These are phyloP conservation scores for Eucalyptus regnans DNA, from an alignment of 345 rosid species.

Conservation along the genomic window DNA sequence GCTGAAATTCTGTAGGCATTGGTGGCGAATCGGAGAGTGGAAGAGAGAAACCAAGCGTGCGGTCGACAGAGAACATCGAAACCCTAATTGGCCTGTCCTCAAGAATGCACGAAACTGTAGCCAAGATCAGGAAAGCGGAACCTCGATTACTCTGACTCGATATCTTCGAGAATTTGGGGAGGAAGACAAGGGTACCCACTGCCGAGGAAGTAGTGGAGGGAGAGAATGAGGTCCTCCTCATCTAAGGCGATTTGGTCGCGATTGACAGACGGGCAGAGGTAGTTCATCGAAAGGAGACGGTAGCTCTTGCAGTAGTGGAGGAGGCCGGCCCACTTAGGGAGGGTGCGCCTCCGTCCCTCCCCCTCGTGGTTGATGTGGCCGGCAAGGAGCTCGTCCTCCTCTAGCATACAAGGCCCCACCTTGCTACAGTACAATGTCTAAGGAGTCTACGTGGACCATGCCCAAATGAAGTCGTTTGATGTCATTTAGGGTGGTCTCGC, in stretches of 20 bases:
- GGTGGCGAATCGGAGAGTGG: background rate
- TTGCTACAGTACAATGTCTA: conserved; percentile 42
- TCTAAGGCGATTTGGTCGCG: conserved; percentile 48
- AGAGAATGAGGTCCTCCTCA: conserved; percentile 56
- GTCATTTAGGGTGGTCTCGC: too few species aligned
- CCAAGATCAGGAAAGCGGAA: background rate
- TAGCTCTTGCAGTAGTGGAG: conserved; percentile 59
- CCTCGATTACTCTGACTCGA: background rate
- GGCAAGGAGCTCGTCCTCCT: conserved; percentile 41
- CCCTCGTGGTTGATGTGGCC: conserved; percentile 40
- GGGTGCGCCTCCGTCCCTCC: conserved; percentile 42
- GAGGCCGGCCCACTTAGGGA: conserved; percentile 49
- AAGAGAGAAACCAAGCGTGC: background rate
- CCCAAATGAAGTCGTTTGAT: too few species aligned
- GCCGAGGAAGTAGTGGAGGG: conserved; percentile 51
- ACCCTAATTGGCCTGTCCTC: background rate
- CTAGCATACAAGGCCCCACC: conserved; percentile 51
- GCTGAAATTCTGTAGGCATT: background rate
- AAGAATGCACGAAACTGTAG: background rate
- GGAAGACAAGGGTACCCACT: conserved; percentile 14
- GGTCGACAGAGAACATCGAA: background rate
- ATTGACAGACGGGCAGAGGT: conserved; percentile 45
- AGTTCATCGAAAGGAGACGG: conserved; percentile 58
- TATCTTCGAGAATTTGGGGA: background rate
- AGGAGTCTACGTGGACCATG: too few species aligned